phyloP scores from a whole-genome alignment of 352 stramenopile genomes.

The Phytophthora meadii region DNA sequence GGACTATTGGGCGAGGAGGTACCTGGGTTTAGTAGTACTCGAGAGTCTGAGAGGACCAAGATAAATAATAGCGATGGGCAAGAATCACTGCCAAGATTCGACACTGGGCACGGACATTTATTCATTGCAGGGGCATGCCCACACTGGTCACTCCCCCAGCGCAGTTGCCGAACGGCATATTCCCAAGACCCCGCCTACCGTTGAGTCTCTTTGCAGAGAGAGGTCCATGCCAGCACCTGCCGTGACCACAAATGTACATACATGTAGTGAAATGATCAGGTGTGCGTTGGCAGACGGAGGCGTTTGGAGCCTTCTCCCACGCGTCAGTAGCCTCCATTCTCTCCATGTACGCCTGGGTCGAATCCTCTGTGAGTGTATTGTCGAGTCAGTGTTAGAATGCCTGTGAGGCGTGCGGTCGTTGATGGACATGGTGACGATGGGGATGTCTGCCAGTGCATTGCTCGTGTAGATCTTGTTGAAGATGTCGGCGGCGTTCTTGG shows the following conservation, averaged over 20 bases:
- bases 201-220: neutral
- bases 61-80: neutral
- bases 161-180: neutral
- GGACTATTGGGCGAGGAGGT: neutral
- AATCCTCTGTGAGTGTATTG: neutral
- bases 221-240: neutral
- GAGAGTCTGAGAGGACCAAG: neutral
- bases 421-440: neutral
- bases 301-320: neutral
- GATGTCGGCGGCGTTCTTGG: neutral
- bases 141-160: neutral
- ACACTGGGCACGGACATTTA: too few species aligned
- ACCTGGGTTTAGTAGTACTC: neutral
- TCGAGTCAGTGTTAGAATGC: neutral
- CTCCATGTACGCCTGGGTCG: neutral
- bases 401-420: neutral
- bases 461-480: neutral
- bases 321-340: neutral
- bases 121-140: too few species aligned
- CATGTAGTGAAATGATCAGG: neutral
- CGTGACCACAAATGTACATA: neutral
- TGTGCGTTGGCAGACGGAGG: neutral
- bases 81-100: too few species aligned
- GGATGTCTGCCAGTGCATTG: neutral
- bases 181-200: neutral